Percentiles rank a stretch among this genome's conserved stretches.
Conservation (phyloP, 176 grass and related monocot species). For the Phoenix dactylifera region DNA sequence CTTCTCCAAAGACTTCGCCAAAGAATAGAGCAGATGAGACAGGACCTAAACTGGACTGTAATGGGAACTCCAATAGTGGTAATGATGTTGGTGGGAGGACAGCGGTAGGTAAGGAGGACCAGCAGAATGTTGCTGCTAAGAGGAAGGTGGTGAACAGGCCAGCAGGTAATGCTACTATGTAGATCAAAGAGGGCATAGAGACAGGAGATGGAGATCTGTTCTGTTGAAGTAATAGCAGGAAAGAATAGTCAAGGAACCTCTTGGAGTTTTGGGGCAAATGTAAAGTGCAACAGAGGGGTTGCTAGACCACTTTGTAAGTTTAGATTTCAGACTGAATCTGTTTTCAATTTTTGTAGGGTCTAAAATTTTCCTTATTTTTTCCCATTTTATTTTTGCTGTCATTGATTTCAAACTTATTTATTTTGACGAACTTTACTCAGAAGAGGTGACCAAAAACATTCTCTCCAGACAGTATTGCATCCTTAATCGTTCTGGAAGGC, state of each 20-base stretch:
- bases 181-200: neutral
- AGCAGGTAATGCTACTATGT: neutral
- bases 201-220: neutral
- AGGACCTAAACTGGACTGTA: neutral
- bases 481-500: too few relatives aligned
- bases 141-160: neutral
- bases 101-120: neutral
- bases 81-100: neutral
- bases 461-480: too few relatives aligned
- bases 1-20: neutral
- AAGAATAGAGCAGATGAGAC: neutral
- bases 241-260: neutral
- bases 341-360: neutral
- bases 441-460: too few relatives aligned
- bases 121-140: neutral
- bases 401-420: too few relatives aligned
- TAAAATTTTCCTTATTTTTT: too few relatives aligned
- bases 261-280: slow-evolving; percentile 1
- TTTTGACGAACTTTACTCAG: too few relatives aligned
- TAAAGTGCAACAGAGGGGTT: slow-evolving; percentile 7
- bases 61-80: neutral
- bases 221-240: neutral
- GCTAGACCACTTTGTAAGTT: too few relatives aligned
- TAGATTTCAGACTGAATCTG: neutral
- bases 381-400: too few relatives aligned